phyloP scores from a whole-genome alignment of 306 rosid genomes.

The Sechiopsis laciniata region DNA sequence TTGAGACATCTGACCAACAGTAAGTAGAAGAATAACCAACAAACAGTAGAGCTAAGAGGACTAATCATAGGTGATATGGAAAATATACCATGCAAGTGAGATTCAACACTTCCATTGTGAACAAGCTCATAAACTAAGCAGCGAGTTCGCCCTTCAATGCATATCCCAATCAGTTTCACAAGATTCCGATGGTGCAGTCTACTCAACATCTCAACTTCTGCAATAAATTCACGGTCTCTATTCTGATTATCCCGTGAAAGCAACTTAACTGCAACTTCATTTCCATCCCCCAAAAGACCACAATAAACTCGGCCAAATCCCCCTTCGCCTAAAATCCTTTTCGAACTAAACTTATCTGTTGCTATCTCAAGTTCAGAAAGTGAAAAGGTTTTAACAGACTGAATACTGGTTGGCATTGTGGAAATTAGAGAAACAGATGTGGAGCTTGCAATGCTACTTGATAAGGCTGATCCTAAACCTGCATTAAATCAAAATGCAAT shows the following conservation, averaged over 20 bases:
- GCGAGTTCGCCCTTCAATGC: slow-evolving; percentile 70
- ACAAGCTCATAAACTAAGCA: slow-evolving; percentile 90
- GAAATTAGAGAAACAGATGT: slow-evolving; percentile 66
- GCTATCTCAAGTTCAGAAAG: slow-evolving; percentile 82
- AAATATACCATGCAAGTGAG: slow-evolving; percentile 85
- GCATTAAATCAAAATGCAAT: slow-evolving; percentile 30
- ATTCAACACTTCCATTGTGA: slow-evolving; percentile 89
- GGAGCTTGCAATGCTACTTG: slow-evolving; percentile 76
- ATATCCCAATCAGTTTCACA: slow-evolving; percentile 87
- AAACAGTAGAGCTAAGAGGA: background rate
- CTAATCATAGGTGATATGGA: slow-evolving; percentile 16
- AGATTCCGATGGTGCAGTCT: slow-evolving; percentile 97
- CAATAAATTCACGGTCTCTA: slow-evolving; percentile 74
- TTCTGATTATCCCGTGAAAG: slow-evolving; percentile 65
- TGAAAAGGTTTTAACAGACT: slow-evolving; percentile 71
- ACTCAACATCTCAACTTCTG: slow-evolving; percentile 88
- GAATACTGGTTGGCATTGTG: slow-evolving; percentile 58
- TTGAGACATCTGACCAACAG: background rate
- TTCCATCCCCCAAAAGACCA: slow-evolving; percentile 75
- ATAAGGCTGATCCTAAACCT: slow-evolving; percentile 60
- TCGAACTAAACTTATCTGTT: slow-evolving; percentile 66
- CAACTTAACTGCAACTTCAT: slow-evolving; percentile 83
- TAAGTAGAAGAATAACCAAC: background rate
- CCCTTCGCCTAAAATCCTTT: slow-evolving; percentile 84
- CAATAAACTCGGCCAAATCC: slow-evolving; percentile 89